These are phyloP conservation scores for Sorghum bicolor DNA, from an alignment of 176 grass and related monocot genomes.

Conservation along the genomic window DNA sequence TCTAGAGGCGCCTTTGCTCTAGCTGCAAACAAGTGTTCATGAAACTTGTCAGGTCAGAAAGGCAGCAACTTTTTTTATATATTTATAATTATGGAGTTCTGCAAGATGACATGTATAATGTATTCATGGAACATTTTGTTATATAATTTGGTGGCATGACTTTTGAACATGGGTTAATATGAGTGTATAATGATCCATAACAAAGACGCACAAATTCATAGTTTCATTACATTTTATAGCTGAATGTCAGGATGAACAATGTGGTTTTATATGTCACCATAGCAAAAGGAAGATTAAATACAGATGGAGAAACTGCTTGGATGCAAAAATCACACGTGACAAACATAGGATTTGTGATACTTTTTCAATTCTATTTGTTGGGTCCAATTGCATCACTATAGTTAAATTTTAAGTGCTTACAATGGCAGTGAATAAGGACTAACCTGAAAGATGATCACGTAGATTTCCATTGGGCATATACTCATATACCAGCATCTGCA, in stretches of 20 bases:
- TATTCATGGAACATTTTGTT: background rate
- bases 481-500: constrained; percentile 85
- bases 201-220: background rate
- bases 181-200: background rate
- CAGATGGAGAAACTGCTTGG: background rate
- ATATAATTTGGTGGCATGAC: background rate
- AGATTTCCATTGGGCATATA: constrained; percentile 78
- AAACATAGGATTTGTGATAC: background rate
- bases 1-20: constrained; percentile 57
- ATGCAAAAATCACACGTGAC: background rate
- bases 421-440: constrained; percentile 23
- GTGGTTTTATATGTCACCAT: background rate
- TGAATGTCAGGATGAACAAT: background rate
- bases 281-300: background rate
- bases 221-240: background rate
- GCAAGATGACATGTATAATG: background rate
- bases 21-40: constrained; percentile 17
- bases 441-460: constrained; percentile 70
- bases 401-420: constrained; percentile 7
- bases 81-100: too few relatives aligned
- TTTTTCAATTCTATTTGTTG: constrained; percentile 1
- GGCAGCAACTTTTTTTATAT: too few relatives aligned
- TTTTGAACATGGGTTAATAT: background rate
- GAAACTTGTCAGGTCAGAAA: too few relatives aligned
- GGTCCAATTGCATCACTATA: background rate